These are phyloP conservation scores for Boletellus ananas DNA, from an alignment of 768 basidiomycete species.

Conservation along the genomic window DNA sequence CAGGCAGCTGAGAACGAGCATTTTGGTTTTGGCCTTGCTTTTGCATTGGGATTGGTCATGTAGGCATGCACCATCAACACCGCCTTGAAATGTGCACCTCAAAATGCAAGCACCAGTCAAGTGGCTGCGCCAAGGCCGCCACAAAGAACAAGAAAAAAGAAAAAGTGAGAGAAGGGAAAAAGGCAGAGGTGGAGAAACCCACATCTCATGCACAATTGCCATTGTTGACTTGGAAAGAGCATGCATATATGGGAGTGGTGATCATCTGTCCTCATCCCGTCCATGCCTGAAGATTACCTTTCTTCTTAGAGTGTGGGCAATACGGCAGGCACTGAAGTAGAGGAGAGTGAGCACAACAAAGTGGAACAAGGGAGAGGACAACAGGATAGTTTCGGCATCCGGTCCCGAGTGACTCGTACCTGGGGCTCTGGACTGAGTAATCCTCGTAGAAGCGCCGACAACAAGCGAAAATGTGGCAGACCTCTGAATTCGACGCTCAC, in stretches of 20 bases:
- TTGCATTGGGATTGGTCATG: too few species aligned
- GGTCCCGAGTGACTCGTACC: constrained; percentile 8
- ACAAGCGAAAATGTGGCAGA: constrained; percentile 15
- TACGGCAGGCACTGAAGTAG: background rate
- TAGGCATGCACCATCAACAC: too few species aligned
- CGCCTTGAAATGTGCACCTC: too few species aligned
- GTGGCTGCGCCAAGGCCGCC: too few species aligned
- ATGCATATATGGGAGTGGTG: constrained; percentile 15
- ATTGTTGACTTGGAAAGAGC: constrained; percentile 5
- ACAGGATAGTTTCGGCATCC: background rate
- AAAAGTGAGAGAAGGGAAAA: background rate
- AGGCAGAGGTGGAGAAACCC: background rate
- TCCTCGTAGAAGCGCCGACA: constrained; percentile 24
- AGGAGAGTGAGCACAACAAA: background rate
- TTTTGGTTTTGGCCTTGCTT: too few species aligned
- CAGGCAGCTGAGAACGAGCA: too few species aligned
- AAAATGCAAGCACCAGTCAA: too few species aligned
- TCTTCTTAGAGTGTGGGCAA: too few species aligned
- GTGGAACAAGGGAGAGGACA: background rate
- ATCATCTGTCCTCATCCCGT: constrained; percentile 29
- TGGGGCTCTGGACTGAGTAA: constrained; percentile 17
- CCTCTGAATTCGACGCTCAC: constrained; percentile 8
- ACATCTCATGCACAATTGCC: background rate
- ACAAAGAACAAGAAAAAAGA: too few species aligned
- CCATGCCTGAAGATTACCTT: constrained; percentile 23